phyloP scores from a whole-genome alignment of 1,284 basidiomycete genomes.

The Heterobasidion occidentale region DNA sequence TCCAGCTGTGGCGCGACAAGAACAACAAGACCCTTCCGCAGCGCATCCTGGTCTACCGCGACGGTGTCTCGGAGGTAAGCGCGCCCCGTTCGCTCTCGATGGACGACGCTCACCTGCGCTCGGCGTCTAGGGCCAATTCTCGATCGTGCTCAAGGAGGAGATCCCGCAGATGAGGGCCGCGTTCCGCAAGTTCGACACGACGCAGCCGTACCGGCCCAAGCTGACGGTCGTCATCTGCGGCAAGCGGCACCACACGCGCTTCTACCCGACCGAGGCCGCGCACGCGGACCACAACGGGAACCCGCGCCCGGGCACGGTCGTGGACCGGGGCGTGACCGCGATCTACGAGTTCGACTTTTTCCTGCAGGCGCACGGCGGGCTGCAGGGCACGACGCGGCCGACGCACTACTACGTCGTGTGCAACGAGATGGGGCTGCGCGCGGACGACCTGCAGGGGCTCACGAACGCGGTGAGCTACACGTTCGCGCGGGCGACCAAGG shows the following conservation, averaged over 20 bases:
- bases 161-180: conserved; percentile 55
- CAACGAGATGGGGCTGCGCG: conserved; percentile 60
- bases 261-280: conserved; percentile 55
- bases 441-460: conserved; percentile 56
- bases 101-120: no score
- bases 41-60: conserved; percentile 68
- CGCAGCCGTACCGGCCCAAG: conserved; percentile 49
- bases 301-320: conserved; percentile 66
- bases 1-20: conserved; percentile 41
- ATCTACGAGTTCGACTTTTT: conserved; percentile 76
- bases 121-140: conserved; percentile 56
- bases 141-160: conserved; percentile 57
- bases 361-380: conserved; percentile 55
- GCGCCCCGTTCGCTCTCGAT: background rate
- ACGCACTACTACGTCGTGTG: conserved; percentile 76
- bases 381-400: conserved; percentile 51
- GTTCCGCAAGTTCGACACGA: conserved; percentile 43
- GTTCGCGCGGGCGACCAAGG: conserved; percentile 75
- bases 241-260: conserved; percentile 80
- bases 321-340: conserved; percentile 58
- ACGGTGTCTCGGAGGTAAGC: conserved; percentile 67
- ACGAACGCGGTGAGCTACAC: conserved; percentile 62
- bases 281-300: conserved; percentile 59
- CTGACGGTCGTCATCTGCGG: conserved; percentile 74
- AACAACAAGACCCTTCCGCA: conserved; percentile 43